Conservation (phyloP, 1,284 basidiomycete species). For the Hemileia vastatrix region DNA sequence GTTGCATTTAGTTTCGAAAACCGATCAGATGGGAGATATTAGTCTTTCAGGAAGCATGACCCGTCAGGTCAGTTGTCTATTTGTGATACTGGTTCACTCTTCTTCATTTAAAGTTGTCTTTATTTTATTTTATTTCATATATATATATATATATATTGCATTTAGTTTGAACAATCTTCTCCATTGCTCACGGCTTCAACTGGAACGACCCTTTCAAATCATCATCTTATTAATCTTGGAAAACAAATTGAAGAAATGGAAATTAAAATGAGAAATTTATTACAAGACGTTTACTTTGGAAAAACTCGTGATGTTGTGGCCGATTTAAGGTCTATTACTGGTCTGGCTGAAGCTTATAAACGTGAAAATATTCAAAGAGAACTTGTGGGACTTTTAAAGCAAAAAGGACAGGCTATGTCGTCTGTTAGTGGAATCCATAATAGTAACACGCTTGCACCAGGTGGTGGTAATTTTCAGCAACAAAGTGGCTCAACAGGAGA, state of each 20-base stretch:
- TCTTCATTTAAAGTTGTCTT: neutral
- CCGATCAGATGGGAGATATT: conserved; percentile 59
- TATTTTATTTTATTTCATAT: neutral
- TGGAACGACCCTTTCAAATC: conserved; percentile 55
- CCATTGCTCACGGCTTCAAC: conserved; percentile 49
- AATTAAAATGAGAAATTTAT: conserved; percentile 90
- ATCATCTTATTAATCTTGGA: conserved; percentile 82
- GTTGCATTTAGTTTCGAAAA: conserved; percentile 73
- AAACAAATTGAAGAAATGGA: conserved; percentile 97
- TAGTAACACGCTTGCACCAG: too few relatives aligned
- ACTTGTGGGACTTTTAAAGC: conserved; percentile 58
- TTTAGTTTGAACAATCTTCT: conserved; percentile 70
- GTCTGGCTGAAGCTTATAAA: conserved; percentile 68
- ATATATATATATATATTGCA: conserved; percentile 2
- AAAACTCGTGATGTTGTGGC: conserved; percentile 93
- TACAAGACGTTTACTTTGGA: conserved; percentile 96
- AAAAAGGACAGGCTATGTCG: conserved; percentile 19
- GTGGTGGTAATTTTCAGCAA: too few relatives aligned
- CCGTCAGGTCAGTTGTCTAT: conserved; percentile 59
- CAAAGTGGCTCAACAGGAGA: too few relatives aligned
- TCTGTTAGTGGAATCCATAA: too few relatives aligned
- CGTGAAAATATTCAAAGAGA: conserved; percentile 86
- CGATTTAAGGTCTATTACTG: conserved; percentile 75
- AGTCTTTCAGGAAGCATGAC: conserved; percentile 92
- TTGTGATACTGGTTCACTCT: neutral